phyloP scores from a whole-genome alignment of 495 filamentous ascomycete genomes.

The Talaromyces trachyspermus region DNA sequence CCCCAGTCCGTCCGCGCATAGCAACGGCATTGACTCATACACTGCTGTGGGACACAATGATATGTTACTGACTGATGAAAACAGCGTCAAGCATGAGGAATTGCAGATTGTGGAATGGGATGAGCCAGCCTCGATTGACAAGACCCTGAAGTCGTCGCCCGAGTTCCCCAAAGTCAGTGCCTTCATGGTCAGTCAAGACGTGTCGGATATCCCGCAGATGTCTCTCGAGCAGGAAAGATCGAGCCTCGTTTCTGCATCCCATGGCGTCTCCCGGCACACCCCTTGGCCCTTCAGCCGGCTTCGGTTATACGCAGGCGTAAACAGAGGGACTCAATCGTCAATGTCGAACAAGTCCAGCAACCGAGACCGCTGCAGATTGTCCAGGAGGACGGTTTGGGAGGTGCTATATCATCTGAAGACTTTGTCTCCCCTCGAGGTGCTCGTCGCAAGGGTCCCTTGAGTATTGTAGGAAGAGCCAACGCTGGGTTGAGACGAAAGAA shows the following conservation, averaged over 20 bases:
- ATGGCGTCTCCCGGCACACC: conserved; percentile 20
- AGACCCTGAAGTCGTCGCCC: conserved; percentile 18
- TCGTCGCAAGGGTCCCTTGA: conserved; percentile 40
- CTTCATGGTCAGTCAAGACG: conserved; percentile 34
- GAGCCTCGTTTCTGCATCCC: conserved; percentile 22
- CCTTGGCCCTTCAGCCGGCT: conserved; percentile 29
- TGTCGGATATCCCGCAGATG: conserved; percentile 25
- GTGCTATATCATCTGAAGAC: conserved; percentile 41
- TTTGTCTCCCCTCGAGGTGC: conserved; percentile 41
- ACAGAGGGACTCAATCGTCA: conserved; percentile 23
- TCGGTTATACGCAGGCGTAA: conserved; percentile 37
- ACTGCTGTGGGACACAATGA: not conserved
- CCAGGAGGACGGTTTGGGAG: conserved; percentile 41
- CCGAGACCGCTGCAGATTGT: conserved; percentile 39
- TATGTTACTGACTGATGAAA: not conserved
- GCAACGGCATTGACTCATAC: not conserved
- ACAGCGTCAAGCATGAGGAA: conserved; percentile 15
- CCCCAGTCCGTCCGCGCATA: conserved; percentile 3
- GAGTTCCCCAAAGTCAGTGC: conserved; percentile 24
- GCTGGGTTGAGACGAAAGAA: conserved; percentile 41
- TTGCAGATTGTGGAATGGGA: conserved; percentile 22
- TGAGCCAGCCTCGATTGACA: conserved; percentile 18
- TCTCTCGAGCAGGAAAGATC: conserved; percentile 22
- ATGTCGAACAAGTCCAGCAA: conserved; percentile 21
- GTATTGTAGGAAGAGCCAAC: conserved; percentile 38